A percentile compares a stretch with the other conserved stretches of the same genome.
These are phyloP conservation scores for Phytophthora pseudosyringae DNA, from an alignment of 352 stramenopile species.

Conservation along the genomic window DNA sequence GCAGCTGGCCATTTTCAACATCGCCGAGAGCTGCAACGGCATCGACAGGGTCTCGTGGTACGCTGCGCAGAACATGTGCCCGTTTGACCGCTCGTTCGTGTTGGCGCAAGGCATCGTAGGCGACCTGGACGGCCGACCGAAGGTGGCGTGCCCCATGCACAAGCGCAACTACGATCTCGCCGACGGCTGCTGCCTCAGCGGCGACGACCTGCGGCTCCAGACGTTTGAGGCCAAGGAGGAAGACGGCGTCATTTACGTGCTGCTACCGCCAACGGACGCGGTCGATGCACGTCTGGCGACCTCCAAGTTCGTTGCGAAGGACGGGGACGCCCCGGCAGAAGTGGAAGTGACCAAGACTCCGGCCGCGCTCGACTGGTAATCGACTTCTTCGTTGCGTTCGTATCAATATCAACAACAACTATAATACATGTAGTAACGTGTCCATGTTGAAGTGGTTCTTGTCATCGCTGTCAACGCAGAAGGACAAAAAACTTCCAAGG, in stretches of 20 bases:
- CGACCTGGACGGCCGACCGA: conserved; percentile 73
- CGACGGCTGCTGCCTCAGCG: conserved; percentile 75
- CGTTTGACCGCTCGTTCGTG: conserved; percentile 93
- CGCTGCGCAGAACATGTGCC: conserved; percentile 95
- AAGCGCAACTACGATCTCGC: conserved; percentile 91
- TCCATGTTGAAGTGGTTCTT: not conserved
- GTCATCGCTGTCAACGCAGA: not conserved
- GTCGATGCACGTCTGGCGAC: conserved; percentile 89
- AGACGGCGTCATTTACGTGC: conserved; percentile 73
- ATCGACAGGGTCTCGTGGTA: conserved; percentile 86
- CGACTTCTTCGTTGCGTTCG: not conserved
- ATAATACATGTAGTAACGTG: not conserved
- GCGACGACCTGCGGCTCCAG: conserved; percentile 76
- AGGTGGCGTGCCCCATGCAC: conserved; percentile 93
- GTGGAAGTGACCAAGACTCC: conserved; percentile 5
- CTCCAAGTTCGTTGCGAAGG: conserved; percentile 49
- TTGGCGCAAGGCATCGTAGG: conserved; percentile 92
- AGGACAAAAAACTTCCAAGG: not conserved
- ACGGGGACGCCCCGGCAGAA: not conserved
- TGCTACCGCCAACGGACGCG: conserved; percentile 75
- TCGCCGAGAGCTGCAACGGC: conserved; percentile 60
- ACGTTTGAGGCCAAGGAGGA: conserved; percentile 87
- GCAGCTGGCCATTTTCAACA: conserved; percentile 93
- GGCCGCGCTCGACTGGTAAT: conserved; percentile 29
- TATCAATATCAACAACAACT: too few relatives aligned